These are phyloP conservation scores for Corylus avellana DNA, from an alignment of 306 rosid species.

Conservation along the genomic window DNA sequence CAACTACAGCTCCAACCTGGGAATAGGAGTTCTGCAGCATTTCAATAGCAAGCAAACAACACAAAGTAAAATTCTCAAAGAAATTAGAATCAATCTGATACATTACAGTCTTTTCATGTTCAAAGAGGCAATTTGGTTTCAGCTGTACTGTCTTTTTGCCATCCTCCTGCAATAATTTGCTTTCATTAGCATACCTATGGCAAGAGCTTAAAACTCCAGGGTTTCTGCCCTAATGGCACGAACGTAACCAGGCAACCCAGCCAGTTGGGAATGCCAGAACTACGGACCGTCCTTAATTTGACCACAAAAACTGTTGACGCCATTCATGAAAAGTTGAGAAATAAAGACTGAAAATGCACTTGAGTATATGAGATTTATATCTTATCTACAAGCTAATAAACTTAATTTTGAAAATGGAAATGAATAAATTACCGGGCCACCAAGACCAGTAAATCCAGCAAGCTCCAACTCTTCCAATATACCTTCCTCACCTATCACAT, in stretches of 20 bases:
- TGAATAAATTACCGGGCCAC: slow-evolving; percentile 78
- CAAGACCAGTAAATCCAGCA: slow-evolving; percentile 86
- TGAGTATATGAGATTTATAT: not conserved
- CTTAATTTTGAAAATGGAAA: not conserved
- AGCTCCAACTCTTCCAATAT: slow-evolving; percentile 83
- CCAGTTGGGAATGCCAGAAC: not conserved
- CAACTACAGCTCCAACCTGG: slow-evolving; percentile 99
- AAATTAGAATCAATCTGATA: slow-evolving; percentile 36
- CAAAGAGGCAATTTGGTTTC: slow-evolving; percentile 55
- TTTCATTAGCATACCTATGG: slow-evolving; percentile 27
- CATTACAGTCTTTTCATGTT: slow-evolving; percentile 89
- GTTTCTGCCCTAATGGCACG: not conserved
- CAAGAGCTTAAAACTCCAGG: not conserved
- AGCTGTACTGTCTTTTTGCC: slow-evolving; percentile 56
- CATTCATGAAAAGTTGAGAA: not conserved
- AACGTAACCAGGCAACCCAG: not conserved
- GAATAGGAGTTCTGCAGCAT: slow-evolving; percentile 25
- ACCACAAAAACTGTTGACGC: not conserved
- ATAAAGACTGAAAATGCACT: not conserved
- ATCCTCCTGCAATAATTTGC: slow-evolving; percentile 68
- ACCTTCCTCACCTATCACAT: slow-evolving; percentile 87
- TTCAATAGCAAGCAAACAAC: slow-evolving; percentile 26
- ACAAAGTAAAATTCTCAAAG: slow-evolving; percentile 25
- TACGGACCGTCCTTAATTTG: not conserved
- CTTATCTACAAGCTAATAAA: not conserved